These are phyloP conservation scores for Xylariaceae sp. DNA, from an alignment of 2,329 filamentous ascomycete species.

Conservation along the genomic window DNA sequence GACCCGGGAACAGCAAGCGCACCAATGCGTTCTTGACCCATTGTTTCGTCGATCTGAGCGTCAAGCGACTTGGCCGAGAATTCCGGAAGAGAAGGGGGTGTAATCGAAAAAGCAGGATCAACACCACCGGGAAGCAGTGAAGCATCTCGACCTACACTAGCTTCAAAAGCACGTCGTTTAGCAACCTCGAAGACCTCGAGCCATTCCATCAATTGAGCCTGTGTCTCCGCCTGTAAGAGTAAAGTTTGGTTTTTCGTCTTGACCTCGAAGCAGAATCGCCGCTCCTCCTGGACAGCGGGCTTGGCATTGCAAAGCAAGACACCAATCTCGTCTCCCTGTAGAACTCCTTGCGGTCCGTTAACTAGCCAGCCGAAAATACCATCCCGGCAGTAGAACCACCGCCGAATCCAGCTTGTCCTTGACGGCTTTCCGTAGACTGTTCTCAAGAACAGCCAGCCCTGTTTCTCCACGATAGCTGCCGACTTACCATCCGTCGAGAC, in stretches of 20 bases:
- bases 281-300: constrained; percentile 85
- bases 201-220: constrained; percentile 90
- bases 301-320: constrained; percentile 90
- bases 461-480: constrained; percentile 66
- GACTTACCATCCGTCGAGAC: constrained; percentile 51
- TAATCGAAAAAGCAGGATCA: constrained; percentile 86
- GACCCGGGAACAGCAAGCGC: constrained; percentile 61
- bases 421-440: constrained; percentile 82
- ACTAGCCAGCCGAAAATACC: constrained; percentile 95
- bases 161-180: constrained; percentile 86
- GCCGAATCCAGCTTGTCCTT: constrained; percentile 78
- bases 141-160: constrained; percentile 50
- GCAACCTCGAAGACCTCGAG: constrained; percentile 88
- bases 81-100: constrained; percentile 78
- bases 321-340: constrained; percentile 94
- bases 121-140: constrained; percentile 44
- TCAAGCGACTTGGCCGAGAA: constrained; percentile 79
- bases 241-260: constrained; percentile 94
- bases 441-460: constrained; percentile 87
- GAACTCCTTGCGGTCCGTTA: constrained; percentile 76
- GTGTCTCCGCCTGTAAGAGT: constrained; percentile 87
- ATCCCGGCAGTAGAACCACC: constrained; percentile 95
- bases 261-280: constrained; percentile 95
- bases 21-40: constrained; percentile 52
- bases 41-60: constrained; percentile 45